Conservation (phyloP, 148 eudicot genomes). For the Hydrangea macrophylla region DNA sequence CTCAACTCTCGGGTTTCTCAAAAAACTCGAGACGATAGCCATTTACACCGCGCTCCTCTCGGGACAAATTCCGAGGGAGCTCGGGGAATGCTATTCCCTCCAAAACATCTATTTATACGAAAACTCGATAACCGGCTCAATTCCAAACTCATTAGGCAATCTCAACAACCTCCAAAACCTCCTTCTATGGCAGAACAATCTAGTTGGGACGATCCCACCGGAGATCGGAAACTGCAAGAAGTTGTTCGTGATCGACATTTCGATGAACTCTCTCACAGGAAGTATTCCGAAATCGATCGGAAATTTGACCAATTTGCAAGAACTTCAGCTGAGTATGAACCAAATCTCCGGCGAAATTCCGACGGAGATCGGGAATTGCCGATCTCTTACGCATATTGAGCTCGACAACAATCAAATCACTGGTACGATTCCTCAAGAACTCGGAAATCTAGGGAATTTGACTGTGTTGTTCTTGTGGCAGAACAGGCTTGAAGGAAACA, state of each 20-base stretch:
- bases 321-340: slow-evolving; percentile 73
- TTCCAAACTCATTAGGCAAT: slow-evolving; percentile 55
- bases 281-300: slow-evolving; percentile 58
- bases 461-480: slow-evolving; percentile 72
- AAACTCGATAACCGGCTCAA: slow-evolving; percentile 72
- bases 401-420: slow-evolving; percentile 79
- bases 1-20: slow-evolving; percentile 53
- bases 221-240: slow-evolving; percentile 54
- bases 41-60: slow-evolving; percentile 76
- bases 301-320: slow-evolving; percentile 53
- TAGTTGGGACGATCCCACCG: slow-evolving; percentile 68
- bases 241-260: slow-evolving; percentile 53
- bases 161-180: slow-evolving; percentile 54
- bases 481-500: slow-evolving; percentile 68
- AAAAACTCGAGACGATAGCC: slow-evolving; percentile 73
- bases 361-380: slow-evolving; percentile 54
- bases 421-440: slow-evolving; percentile 67
- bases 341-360: slow-evolving; percentile 76
- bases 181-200: slow-evolving; percentile 74
- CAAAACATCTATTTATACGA: slow-evolving; percentile 69
- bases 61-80: slow-evolving; percentile 79
- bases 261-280: slow-evolving; percentile 76
- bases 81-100: slow-evolving; percentile 63
- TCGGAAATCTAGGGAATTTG: slow-evolving; percentile 59
- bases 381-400: slow-evolving; percentile 65